Base-by-base conservation (phyloP, 106 monocot genomes). In the Acanthochlamys bracteata region DNA sequence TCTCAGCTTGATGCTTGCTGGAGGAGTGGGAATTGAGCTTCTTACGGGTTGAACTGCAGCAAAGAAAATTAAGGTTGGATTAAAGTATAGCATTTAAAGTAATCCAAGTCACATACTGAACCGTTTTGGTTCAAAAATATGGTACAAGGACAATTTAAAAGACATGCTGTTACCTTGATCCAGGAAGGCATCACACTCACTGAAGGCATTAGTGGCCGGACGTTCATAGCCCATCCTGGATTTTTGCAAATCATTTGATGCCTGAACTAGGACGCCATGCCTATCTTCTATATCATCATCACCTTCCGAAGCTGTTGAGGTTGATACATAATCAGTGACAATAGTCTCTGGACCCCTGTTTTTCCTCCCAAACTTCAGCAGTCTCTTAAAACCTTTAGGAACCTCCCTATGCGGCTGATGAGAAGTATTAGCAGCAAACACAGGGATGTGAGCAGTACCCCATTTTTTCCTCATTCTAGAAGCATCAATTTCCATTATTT, bases 351-450 rank as follows among this genome's bases (percentile, higher is more conserved):
- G 21, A 20, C 67, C 69, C 53, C 57, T 71, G 56, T 63, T 60
- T 73, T 73, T 83, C 58, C 72, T 69, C n/a, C 83, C 87, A 72
- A 88, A 80, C 55, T 66, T 80, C 20, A 88, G 25, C 26, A 83
- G 69, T 33, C 73, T 72, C 69, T 75, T 79, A 61, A 86, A 65
- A 52, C 77, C 80, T 77, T 79, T 83, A 1, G 80, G 49, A 4
- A 72, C 42, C 56, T 80, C 86, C 25, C 59, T 87, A 10, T 39
- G 70, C 16, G 80, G 20, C 40, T 66, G 77, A 23, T 54, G 55
- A 4, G 65, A 63, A 57, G 69, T 25, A 52, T 70, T 63, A 10
- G 72, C 20, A 25, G 25, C 67, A 59, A 71, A 49, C 11, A 69
- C 16, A 13, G 80, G 80, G 56, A 59, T 77, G 65, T 83, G 82